Evolutionary conservation across 495 filamentous ascomycete genomes (phyloP).

Genomic region (Cercophora scortea): DNA sequence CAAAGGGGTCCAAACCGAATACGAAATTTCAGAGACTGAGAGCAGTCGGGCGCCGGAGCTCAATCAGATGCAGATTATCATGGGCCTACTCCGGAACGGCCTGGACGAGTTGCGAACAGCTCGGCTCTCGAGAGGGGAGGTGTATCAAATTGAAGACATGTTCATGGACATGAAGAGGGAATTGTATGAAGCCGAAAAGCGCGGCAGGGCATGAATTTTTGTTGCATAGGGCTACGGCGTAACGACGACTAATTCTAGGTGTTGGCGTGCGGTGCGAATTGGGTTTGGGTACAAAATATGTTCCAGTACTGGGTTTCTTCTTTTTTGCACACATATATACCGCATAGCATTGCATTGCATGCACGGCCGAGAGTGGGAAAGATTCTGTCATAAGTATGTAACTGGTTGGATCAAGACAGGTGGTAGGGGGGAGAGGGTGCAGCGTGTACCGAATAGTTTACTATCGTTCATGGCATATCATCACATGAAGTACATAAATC

Average conservation of each 20-base stretch:
- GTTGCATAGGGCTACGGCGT: background rate
- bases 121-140: conserved; percentile 41
- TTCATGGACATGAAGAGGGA: conserved; percentile 60
- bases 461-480: no score
- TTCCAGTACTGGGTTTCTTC: background rate
- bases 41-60: background rate
- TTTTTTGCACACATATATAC: no score
- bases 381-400: no score
- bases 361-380: no score
- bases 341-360: no score
- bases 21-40: background rate
- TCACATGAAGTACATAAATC: no score
- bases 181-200: conserved; percentile 52
- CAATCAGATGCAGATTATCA: conserved; percentile 30
- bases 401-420: no score
- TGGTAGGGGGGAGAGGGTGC: no score
- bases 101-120: conserved; percentile 45
- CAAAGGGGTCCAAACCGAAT: background rate
- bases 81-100: conserved; percentile 39
- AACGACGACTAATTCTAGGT: background rate
- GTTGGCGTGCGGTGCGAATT: background rate
- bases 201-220: conserved; percentile 23
- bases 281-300: background rate
- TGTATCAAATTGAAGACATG: conserved; percentile 56
- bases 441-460: no score